Base-by-base conservation (phyloP, 2,329 filamentous ascomycete genomes). In the Samsoniella hepiali region DNA sequence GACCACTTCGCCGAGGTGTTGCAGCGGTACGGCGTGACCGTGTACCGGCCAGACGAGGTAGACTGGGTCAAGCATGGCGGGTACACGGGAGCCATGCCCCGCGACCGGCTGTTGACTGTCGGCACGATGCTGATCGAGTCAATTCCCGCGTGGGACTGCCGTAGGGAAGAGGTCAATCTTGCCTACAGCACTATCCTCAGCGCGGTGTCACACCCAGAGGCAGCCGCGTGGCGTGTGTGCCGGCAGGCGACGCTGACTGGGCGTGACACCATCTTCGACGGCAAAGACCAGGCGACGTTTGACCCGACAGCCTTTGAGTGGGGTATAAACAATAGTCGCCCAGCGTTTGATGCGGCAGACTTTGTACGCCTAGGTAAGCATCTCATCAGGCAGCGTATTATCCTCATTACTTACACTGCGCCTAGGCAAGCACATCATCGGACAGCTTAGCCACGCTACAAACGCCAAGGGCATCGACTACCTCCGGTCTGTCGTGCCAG, bases 11-110 rank as follows among this genome's bases (percentile, higher is more conserved):
- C 68, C 7, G 53, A 63, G 0, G 66, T 72, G 40, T 63, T 72
- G 45, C 61, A 68, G 49, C 34, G 57, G 8, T 58, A 68, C 13
- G 70, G 70, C 1, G 62, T 71, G 27, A 65, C 63, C 4, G 70
- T 73, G 31, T 69, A 72, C 58, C 66, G 71, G 13, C 69, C 69
- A 2, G 57, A 64, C 3, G 58, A 60, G 58, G 64, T 69, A 22
- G 61, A 69, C 62, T 71, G 69, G 69, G n/a, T 63, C 13, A 68
- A 69, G 58, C 64, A 69, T 60, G 67, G 67, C 60, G 70, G 71
- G 40, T 75, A 75, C 63, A 74, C 72, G 0, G 72, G 72, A 3
- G 68, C 72, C 27, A 75, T 75, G 72, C 72, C 72, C 3, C 69
- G 72, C 10, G 73, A 75, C 60, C 68, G 70, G 13, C 58, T 74